Evolutionary conservation across 2,329 filamentous ascomycete genomes (phyloP), one percentile per base, ranked within the genome.

Genomic region (Aureobasidium sp.): DNA sequence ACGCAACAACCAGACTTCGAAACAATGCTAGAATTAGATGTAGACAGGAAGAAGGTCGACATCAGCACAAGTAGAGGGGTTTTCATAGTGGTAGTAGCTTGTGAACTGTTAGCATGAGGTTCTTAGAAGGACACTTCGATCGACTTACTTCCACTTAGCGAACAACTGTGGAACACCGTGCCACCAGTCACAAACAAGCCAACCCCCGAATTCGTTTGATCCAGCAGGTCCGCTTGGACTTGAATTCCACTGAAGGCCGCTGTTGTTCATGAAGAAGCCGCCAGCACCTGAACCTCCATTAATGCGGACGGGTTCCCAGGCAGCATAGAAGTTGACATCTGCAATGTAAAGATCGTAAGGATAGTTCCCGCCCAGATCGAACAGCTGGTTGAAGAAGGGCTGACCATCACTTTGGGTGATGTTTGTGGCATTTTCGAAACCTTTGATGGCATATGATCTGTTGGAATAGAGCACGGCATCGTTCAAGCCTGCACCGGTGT

Each of bases 81-180:
- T 37, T n/a, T 57, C 53, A 7, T 36, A 37, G 41, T 46, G n/a
- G n/a, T 57, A 57, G 13, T 57, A 57, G 13, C 53, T 57, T 9
- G 8, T 15, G 1, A 12, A 3, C 9, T 2, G 41, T 57, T 27
- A 57, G 53, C 32, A 44, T 36, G 8, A 6, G 1, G 3, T 9
- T 9, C n/a, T 2, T 2, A 12, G 0, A 10, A 42, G 12, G 36
- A 7, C 20, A 37, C 8, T n/a, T 0, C 8, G 27, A 26, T 26
- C 13, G 5, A 27, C 59, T 63, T 64, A 69, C 15, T 50, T 61
- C 47, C 67, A 64, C 42, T 68, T 67, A 59, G 68, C 67, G 66
- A 73, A 73, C 3, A 73, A 68, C 66, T 73, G 71, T 7, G 71
- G 69, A 1, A 64, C 65, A n/a, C 67, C 68, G 62, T 72, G 70